Conservation (phyloP, 2,329 filamentous ascomycete genomes). For the Colletotrichum sublineola region DNA sequence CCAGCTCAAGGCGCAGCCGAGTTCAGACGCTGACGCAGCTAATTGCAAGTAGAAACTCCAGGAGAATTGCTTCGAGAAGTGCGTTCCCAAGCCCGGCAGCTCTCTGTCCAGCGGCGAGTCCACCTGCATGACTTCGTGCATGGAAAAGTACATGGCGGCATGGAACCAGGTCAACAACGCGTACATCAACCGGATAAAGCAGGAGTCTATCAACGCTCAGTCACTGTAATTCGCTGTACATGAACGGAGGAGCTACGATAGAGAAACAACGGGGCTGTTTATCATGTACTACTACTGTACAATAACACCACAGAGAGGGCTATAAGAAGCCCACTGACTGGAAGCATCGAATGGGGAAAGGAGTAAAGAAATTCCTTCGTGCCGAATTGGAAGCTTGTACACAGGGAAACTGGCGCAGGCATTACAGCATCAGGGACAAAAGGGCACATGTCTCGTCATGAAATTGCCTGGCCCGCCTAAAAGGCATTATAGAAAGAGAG, state of each 20-base stretch:
- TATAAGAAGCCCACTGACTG: conserved; percentile 9
- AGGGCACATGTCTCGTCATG: conserved; percentile 6
- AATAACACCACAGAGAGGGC: conserved; percentile 16
- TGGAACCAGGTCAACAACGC: conserved; percentile 82
- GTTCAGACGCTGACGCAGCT: neutral
- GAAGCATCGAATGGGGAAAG: conserved; percentile 1
- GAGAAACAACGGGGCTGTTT: neutral
- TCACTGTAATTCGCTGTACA: conserved; percentile 7
- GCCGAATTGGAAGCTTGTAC: conserved; percentile 11
- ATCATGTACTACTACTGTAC: conserved; percentile 39
- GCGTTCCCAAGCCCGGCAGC: conserved; percentile 77
- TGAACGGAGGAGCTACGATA: neutral
- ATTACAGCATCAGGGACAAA: conserved; percentile 4
- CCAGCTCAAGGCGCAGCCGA: conserved; percentile 10
- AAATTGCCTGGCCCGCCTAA: neutral
- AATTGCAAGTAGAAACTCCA: conserved; percentile 75
- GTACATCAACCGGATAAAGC: conserved; percentile 75
- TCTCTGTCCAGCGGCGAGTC: conserved; percentile 77
- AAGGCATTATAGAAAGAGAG: conserved; percentile 19
- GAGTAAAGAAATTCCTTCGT: neutral
- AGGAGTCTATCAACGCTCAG: conserved; percentile 60
- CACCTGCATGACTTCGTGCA: conserved; percentile 80
- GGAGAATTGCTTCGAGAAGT: conserved; percentile 84
- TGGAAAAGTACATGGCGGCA: conserved; percentile 86
- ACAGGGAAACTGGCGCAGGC: neutral